Conservation (phyloP, 2,329 filamentous ascomycete species). For the Pyrenochaeta sp. region DNA sequence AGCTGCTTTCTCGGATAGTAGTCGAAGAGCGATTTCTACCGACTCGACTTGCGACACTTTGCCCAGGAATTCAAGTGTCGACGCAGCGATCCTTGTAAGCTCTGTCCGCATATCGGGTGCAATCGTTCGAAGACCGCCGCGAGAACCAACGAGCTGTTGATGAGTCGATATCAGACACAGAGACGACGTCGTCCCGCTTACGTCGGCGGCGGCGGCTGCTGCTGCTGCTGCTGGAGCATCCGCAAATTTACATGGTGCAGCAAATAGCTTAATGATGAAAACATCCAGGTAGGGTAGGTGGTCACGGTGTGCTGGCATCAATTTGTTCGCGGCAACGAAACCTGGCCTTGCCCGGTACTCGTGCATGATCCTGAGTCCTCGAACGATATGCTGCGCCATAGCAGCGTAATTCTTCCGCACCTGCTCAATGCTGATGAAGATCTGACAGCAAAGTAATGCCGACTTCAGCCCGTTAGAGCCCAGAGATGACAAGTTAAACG, state of each 20-base stretch:
- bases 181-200: constrained; percentile 5
- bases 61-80: constrained; percentile 21
- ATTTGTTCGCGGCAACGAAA: constrained; percentile 31
- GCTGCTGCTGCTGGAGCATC: constrained; percentile 13
- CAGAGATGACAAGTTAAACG: constrained; percentile 49
- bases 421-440: constrained; percentile 60
- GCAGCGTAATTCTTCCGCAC: constrained; percentile 51
- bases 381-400: constrained; percentile 56
- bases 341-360: constrained; percentile 52
- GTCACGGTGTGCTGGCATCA: constrained; percentile 44
- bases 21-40: constrained; percentile 12
- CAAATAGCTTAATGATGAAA: constrained; percentile 30
- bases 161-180: constrained; percentile 9
- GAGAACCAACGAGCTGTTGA: constrained; percentile 12
- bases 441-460: constrained; percentile 57
- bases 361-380: constrained; percentile 56
- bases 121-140: constrained; percentile 19
- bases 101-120: constrained; percentile 27
- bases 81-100: constrained; percentile 22
- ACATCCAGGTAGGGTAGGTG: constrained; percentile 49
- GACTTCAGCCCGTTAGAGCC: constrained; percentile 45
- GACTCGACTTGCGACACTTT: constrained; percentile 23
- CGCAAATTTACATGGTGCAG: constrained; percentile 29
- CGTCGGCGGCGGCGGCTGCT: constrained; percentile 8
- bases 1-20: constrained; percentile 21